A percentile compares a stretch with the other conserved stretches of the same genome.
Evolutionary conservation across 148 eudicot species (phyloP).

Genomic region (Camellia japonica): DNA sequence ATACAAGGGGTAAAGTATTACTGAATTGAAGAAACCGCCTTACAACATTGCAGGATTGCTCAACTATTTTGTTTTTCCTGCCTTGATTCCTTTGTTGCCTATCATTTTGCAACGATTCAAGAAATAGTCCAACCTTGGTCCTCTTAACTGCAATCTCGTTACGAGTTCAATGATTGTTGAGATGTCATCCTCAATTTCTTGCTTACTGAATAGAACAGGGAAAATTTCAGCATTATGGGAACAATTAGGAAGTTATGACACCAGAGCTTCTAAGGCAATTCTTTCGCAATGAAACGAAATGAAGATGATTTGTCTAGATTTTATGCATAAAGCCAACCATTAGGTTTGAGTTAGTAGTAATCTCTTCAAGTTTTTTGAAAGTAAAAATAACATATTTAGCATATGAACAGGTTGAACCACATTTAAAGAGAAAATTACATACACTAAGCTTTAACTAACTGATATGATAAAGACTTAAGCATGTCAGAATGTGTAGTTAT

Average conservation of each 20-base stretch:
- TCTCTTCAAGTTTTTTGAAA: no score
- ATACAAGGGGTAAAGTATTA: no score
- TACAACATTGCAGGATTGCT: no score
- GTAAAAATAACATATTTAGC: no score
- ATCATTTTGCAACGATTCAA: background rate
- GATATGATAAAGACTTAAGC: background rate
- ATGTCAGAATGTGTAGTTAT: background rate
- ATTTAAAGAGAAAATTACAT: background rate
- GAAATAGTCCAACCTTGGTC: conserved; percentile 9
- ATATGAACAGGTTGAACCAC: background rate
- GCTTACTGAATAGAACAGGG: background rate
- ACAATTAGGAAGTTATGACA: background rate
- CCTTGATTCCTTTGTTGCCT: no score
- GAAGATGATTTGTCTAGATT: background rate
- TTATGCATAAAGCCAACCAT: background rate
- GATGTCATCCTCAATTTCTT: background rate
- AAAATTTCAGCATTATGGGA: no score
- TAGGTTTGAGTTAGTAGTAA: background rate
- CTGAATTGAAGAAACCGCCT: no score
- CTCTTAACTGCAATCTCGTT: background rate
- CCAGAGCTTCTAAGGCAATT: background rate
- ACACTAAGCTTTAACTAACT: background rate
- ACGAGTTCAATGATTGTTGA: background rate
- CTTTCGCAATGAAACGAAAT: background rate
- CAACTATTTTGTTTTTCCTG: no score